Conservation (phyloP, 495 filamentous ascomycete genomes). For the Trichoderma orchidacearum region DNA sequence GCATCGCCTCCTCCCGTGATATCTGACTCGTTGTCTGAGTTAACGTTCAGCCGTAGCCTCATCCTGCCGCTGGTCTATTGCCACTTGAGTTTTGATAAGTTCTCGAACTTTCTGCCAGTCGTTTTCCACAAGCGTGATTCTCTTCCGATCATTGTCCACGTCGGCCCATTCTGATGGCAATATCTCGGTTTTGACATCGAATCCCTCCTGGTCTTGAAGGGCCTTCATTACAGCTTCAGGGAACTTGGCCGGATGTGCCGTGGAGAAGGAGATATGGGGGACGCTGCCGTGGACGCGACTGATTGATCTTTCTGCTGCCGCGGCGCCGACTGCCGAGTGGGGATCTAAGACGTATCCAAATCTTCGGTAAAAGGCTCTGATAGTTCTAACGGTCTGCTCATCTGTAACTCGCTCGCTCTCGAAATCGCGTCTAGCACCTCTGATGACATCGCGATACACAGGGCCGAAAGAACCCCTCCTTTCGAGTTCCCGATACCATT, state of each 20-base stretch:
- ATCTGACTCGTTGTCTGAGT: no score
- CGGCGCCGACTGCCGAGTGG: constrained; percentile 76
- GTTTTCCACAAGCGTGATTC: constrained; percentile 39
- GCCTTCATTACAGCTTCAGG: constrained; percentile 58
- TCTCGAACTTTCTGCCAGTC: constrained; percentile 37
- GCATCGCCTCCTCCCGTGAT: no score
- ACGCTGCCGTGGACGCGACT: constrained; percentile 28
- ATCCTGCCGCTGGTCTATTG: neutral
- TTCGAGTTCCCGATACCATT: constrained; percentile 68
- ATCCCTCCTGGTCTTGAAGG: constrained; percentile 49
- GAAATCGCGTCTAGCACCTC: constrained; percentile 52
- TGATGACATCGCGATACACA: constrained; percentile 54
- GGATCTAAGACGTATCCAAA: constrained; percentile 76
- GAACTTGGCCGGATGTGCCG: constrained; percentile 92
- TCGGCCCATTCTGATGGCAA: constrained; percentile 68
- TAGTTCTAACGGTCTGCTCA: constrained; percentile 59
- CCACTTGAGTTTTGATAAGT: constrained; percentile 39
- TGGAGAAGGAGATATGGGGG: constrained; percentile 65
- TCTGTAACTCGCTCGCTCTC: constrained; percentile 75
- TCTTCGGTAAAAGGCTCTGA: constrained; percentile 48
- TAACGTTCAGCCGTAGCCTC: no score
- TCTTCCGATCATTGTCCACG: constrained; percentile 49
- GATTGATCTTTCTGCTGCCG: constrained; percentile 54
- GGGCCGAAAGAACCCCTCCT: constrained; percentile 59
- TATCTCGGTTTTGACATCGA: constrained; percentile 55